Conservation (phyloP, 176 grass and related monocot species). For the barley (Hordeum vulgare) region DNA sequence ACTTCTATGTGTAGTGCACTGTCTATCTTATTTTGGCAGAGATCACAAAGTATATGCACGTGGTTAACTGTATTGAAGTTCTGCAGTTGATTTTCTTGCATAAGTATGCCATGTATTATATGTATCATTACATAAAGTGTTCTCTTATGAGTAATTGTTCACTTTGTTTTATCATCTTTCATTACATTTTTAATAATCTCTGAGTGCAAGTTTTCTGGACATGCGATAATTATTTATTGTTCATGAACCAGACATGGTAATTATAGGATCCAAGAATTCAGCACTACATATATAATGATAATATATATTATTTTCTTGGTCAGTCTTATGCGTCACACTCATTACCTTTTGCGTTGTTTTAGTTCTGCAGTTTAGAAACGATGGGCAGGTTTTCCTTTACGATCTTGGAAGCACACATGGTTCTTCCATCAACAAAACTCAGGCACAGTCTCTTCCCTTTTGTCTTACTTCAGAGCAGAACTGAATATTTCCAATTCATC, state of each 20-base stretch:
- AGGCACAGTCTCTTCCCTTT: conserved; percentile 36
- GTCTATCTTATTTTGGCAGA: not conserved
- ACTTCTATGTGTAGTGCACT: not conserved
- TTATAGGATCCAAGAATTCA: not conserved
- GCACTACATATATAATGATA: not conserved
- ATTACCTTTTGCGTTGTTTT: conserved; percentile 26
- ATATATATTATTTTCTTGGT: conserved; percentile 9
- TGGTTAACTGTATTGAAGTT: not conserved
- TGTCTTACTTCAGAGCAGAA: not conserved
- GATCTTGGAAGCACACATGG: conserved; percentile 97
- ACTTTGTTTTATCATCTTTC: not conserved
- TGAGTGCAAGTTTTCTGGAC: not conserved
- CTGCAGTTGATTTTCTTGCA: not conserved
- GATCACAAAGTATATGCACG: not conserved
- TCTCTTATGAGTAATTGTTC: not conserved
- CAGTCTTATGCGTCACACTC: not conserved
- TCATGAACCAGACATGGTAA: not conserved
- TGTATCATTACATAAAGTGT: not conserved
- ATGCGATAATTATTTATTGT: not conserved
- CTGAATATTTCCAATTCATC: not conserved
- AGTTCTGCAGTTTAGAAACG: conserved; percentile 94
- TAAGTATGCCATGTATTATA: not conserved
- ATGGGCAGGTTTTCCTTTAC: conserved; percentile 66
- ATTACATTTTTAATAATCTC: not conserved
- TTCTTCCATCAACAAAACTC: conserved; percentile 83